Evolutionary conservation across 2,329 filamentous ascomycete species (phyloP).

Genomic region (Cytospora mali): DNA sequence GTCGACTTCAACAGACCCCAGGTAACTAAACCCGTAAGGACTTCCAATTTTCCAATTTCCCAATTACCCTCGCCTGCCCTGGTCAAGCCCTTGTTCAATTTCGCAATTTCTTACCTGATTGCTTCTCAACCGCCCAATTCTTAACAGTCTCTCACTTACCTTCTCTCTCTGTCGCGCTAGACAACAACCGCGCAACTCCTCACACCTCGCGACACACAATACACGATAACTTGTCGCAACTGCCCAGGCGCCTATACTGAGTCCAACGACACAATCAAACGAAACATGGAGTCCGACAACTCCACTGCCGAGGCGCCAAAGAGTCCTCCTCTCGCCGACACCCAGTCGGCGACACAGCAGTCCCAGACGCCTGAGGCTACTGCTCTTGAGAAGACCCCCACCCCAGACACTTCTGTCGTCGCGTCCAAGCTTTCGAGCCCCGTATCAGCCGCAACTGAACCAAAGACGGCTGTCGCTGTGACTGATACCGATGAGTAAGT

Average conservation of each 20-base stretch:
- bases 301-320: slow-evolving; percentile 12
- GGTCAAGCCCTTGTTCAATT: background rate
- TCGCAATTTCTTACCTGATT: background rate
- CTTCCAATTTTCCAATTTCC: background rate
- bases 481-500: background rate
- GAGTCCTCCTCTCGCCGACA: slow-evolving; percentile 9
- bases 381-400: slow-evolving; percentile 12
- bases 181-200: background rate
- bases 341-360: slow-evolving; percentile 10
- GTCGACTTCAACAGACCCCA: background rate
- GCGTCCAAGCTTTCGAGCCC: slow-evolving; percentile 29
- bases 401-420: slow-evolving; percentile 28
- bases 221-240: background rate
- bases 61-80: too few relatives aligned
- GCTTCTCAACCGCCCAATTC: background rate
- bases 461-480: background rate
- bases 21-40: too few relatives aligned
- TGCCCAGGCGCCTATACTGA: background rate
- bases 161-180: background rate
- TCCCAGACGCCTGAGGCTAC: background rate
- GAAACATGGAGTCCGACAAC: slow-evolving; percentile 17
- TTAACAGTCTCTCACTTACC: background rate
- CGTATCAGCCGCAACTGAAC: slow-evolving; percentile 19
- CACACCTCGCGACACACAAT: background rate
- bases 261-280: background rate